Evolutionary conservation across 2,329 filamentous ascomycete species (phyloP).

Genomic region (Nothopassalora personata): DNA sequence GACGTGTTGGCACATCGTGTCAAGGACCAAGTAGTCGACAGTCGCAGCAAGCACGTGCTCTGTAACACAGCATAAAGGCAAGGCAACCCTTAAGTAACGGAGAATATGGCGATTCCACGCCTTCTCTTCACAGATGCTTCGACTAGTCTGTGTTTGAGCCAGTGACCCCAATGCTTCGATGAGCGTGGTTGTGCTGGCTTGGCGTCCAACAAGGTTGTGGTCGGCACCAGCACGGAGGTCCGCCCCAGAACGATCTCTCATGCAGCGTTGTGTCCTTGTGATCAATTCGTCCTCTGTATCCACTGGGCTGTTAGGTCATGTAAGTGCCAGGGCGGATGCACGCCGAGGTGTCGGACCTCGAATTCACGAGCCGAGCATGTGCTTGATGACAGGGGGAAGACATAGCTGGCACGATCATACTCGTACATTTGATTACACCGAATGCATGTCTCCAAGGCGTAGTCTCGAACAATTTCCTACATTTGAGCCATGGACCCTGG

Average conservation of each 20-base stretch:
- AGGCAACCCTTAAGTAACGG: neutral
- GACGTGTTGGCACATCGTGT: conserved; percentile 17
- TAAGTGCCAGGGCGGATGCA: neutral
- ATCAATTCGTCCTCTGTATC: neutral
- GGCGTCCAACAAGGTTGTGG: neutral
- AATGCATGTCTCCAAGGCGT: neutral
- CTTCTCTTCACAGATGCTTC: neutral
- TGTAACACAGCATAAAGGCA: neutral
- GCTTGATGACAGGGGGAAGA: neutral
- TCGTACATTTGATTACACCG: no score
- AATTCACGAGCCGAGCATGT: neutral
- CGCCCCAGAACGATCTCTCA: neutral
- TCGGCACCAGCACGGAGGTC: neutral
- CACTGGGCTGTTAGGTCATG: neutral
- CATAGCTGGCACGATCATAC: neutral
- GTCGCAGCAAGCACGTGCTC: neutral
- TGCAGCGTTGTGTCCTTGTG: neutral
- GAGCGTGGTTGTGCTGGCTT: neutral
- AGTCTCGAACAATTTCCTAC: no score
- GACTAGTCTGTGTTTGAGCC: neutral
- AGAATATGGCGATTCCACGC: neutral
- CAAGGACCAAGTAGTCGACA: neutral
- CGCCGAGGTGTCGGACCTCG: neutral
- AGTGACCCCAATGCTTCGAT: neutral
- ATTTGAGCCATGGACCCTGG: no score